Conservation (phyloP, 139 green algal species). For the Limnomonas spitsbergensis region DNA sequence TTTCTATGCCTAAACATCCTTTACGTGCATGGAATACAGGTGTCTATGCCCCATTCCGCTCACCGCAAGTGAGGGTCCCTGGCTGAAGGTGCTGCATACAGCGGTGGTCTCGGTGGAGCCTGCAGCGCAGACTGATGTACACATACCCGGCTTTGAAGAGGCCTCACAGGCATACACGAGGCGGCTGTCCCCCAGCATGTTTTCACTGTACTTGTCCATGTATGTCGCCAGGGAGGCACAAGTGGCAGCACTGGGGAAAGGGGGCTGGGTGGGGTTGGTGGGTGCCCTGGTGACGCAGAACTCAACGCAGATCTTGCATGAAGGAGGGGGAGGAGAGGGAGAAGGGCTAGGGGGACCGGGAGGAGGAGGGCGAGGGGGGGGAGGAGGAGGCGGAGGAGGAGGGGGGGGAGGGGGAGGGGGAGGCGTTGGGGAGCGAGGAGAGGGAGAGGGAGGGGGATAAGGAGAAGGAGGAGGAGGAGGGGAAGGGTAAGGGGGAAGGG, state of each 20-base stretch:
- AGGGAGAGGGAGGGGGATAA: neutral
- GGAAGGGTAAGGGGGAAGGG: neutral
- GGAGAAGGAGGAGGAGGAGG: neutral
- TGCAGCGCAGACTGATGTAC: no score
- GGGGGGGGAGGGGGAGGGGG: no score
- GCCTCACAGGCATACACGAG: neutral
- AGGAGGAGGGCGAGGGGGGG: no score
- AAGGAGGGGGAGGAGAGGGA: neutral
- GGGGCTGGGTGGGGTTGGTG: neutral
- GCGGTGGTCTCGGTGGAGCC: no score
- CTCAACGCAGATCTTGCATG: neutral
- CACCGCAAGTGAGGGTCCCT: no score
- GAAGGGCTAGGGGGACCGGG: neutral
- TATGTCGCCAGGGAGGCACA: neutral
- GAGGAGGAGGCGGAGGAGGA: neutral
- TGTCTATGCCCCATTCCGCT: no score
- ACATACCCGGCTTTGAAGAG: no score
- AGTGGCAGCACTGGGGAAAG: neutral
- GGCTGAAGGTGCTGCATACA: no score
- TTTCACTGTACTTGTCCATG: neutral
- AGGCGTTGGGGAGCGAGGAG: neutral
- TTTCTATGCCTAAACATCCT: no score
- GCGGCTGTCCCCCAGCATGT: neutral
- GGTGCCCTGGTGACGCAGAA: neutral
- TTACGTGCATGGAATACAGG: no score